Evolutionary conservation across 2,329 filamentous ascomycete genomes (phyloP), one percentile per base, ranked within the genome.

Genomic region (Aspergillus hiratsukae): DNA sequence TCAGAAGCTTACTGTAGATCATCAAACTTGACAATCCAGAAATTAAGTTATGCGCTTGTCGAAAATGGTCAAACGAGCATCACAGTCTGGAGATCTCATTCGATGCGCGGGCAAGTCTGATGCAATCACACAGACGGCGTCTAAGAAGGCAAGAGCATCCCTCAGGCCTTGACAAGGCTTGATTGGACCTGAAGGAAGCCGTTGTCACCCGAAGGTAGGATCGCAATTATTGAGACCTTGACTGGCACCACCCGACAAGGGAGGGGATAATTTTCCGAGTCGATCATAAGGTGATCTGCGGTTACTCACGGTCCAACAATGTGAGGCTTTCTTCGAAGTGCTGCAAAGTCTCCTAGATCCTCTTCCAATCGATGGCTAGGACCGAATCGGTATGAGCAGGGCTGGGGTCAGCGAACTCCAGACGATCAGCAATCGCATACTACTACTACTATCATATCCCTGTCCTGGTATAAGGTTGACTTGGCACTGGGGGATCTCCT

Each of bases 101-200:
- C 35, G 53, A 58, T 60, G 58, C 56, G 51, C 56, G 53, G 10
- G 19, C 10, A 9, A 25, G 21, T 23, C 41, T 17, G 19, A 46
- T 52, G 31, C 55, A 52, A 52, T 59, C 57, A 56, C 58, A 61
- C 58, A 51, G 59, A 61, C 59, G 59, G 27, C 54, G 29, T 57
- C 51, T 50, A 35, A 35, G 31, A 35, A 17, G n/a, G n/a, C n/a
- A n/a, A n/a, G n/a, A n/a, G n/a, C 31, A 35, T 35, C 11, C 2
- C 14, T 35, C 31, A 35, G 14, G 31, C 50, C 52, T 62, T 61
- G 58, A 62, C n/a, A n/a, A n/a, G n/a, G n/a, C n/a, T n/a, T n/a
- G n/a, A n/a, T 65, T 64, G 61, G 62, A 65, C 63, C 62, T 66
- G 58, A 51, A 37, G 56, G 59, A 59, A 61, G 61, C 64, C 63